A percentile compares a stretch with the other conserved stretches of the same genome.
These are phyloP conservation scores for Fusarium tanahbumbuense DNA, from an alignment of 2,329 filamentous ascomycete species.

Conservation along the genomic window DNA sequence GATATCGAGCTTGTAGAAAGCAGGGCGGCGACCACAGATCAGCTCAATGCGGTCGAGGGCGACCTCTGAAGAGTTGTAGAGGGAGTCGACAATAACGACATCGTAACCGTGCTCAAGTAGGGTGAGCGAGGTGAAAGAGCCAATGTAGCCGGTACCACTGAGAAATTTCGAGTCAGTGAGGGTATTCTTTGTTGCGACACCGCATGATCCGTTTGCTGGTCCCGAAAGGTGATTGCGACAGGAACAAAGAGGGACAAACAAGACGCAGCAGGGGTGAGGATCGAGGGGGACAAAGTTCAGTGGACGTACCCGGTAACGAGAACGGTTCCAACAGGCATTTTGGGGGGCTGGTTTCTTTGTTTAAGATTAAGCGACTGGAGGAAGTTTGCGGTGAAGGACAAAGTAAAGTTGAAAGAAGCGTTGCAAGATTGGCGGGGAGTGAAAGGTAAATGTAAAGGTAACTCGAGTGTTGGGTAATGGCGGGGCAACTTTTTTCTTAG, in stretches of 20 bases:
- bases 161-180: constrained; percentile 41
- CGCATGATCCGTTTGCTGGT: constrained; percentile 1
- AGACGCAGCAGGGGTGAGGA: constrained; percentile 1
- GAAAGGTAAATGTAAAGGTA: constrained; percentile 22
- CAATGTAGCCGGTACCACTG: constrained; percentile 99
- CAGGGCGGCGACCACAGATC: constrained; percentile 86
- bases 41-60: constrained; percentile 95
- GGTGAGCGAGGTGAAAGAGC: constrained; percentile 93
- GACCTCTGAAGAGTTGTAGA: constrained; percentile 96
- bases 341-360: constrained; percentile 38
- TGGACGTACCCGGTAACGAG: constrained; percentile 84
- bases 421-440: constrained; percentile 31
- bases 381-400: constrained; percentile 39
- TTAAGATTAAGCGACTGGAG: constrained; percentile 22
- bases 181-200: constrained; percentile 30
- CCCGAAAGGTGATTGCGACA: constrained; percentile 26
- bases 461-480: constrained; percentile 17
- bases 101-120: constrained; percentile 95
- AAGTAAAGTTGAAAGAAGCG: constrained; percentile 24
- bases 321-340: constrained; percentile 87
- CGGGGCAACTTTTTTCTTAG: constrained; percentile 37
- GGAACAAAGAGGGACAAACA: constrained; percentile 23
- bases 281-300: constrained; percentile 28
- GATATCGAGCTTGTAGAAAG: constrained; percentile 88
- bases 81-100: constrained; percentile 94